Evolutionary conservation across 1,284 basidiomycete species (phyloP).

Genomic region (Filobasidium uniguttulatum): DNA sequence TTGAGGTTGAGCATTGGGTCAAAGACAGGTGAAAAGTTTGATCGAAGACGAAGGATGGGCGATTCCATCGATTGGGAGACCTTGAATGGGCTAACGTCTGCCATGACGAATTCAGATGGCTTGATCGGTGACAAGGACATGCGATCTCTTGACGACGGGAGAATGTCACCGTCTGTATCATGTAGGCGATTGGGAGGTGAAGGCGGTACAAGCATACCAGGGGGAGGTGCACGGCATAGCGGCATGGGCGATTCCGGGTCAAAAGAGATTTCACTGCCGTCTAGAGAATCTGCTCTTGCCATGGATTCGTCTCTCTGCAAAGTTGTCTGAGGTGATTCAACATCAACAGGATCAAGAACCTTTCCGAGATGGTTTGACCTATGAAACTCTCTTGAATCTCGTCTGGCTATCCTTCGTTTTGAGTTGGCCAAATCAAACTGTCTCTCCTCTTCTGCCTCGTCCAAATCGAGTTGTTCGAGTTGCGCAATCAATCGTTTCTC

Average conservation of each 20-base stretch:
- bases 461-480: constrained; percentile 1
- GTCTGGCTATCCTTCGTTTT: constrained; percentile 3
- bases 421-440: neutral
- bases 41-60: neutral
- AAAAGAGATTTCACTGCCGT: constrained; percentile 3
- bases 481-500: constrained; percentile 9
- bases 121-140: neutral
- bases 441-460: neutral
- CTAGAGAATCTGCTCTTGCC: too few relatives aligned
- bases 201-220: constrained; percentile 4
- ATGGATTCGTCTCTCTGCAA: too few relatives aligned
- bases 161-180: neutral
- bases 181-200: neutral
- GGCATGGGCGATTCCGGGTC: constrained; percentile 12
- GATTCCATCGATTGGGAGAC: neutral
- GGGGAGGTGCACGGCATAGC: constrained; percentile 6
- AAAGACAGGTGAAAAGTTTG: neutral
- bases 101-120: neutral
- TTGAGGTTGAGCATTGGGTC: too few relatives aligned
- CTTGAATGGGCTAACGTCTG: neutral
- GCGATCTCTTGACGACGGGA: neutral
- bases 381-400: constrained; percentile 11
- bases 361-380: too few relatives aligned
- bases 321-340: too few relatives aligned
- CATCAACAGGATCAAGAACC: too few relatives aligned